A percentile compares a stretch with the other conserved stretches of the same genome.
Conservation (phyloP, 306 rosid genomes). For the Vicia villosa region DNA sequence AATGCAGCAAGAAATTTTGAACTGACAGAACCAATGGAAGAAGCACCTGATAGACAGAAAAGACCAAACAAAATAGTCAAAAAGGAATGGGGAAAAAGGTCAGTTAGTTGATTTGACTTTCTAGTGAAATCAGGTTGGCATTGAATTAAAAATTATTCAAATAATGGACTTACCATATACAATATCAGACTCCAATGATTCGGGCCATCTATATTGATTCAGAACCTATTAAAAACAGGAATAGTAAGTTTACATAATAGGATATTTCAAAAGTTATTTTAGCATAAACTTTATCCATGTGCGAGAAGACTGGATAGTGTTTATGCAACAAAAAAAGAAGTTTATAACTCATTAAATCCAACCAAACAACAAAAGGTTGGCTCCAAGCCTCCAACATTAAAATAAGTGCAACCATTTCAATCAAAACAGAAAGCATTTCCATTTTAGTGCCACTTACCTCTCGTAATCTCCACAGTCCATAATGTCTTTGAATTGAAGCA, state of each 20-base stretch:
- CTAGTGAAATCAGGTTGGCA: constrained; percentile 8
- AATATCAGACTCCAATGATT: constrained; percentile 68
- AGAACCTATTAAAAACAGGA: constrained; percentile 52
- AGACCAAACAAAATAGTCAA: constrained; percentile 28
- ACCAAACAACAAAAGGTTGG: constrained; percentile 20
- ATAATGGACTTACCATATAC: constrained; percentile 58
- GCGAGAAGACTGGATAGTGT: constrained; percentile 6
- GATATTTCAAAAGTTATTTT: constrained; percentile 24
- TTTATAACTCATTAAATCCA: constrained; percentile 8
- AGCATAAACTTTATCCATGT: constrained; percentile 13
- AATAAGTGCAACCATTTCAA: constrained; percentile 6
- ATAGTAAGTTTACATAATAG: constrained; percentile 16
- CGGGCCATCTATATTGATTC: constrained; percentile 78
- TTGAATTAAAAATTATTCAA: not conserved
- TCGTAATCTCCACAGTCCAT: constrained; percentile 71
- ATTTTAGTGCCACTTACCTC: constrained; percentile 55
- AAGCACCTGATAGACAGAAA: constrained; percentile 58
- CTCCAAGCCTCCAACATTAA: constrained; percentile 29
- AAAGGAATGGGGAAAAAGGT: constrained; percentile 11
- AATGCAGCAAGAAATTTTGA: constrained; percentile 71
- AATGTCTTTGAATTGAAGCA: constrained; percentile 68
- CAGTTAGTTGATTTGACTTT: constrained; percentile 12
- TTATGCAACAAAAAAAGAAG: constrained; percentile 11
- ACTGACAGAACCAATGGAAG: constrained; percentile 75
- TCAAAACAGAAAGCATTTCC: constrained; percentile 31